A percentile compares a stretch with the other conserved stretches of the same genome.
phyloP scores from a whole-genome alignment of 2,329 filamentous ascomycete genomes.

The Coniochaeta prunicola region DNA sequence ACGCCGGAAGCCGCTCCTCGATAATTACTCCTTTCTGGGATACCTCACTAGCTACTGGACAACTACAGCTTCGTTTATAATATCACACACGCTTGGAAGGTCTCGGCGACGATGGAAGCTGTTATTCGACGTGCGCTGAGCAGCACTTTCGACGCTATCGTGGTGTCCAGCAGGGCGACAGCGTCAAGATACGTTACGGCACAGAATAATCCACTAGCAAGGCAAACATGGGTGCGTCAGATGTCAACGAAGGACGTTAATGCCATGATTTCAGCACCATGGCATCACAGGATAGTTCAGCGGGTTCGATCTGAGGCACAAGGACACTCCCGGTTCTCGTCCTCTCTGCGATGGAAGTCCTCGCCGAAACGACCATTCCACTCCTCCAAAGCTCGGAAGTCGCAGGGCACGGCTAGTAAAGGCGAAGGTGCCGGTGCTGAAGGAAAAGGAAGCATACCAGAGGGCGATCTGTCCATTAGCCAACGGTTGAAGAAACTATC shows the following conservation, averaged over 20 bases:
- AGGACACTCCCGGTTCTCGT: background rate
- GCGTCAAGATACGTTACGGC: background rate
- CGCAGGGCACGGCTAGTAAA: background rate
- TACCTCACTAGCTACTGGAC: background rate
- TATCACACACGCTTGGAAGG: background rate
- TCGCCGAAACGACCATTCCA: slow-evolving; percentile 8
- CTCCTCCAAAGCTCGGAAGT: slow-evolving; percentile 16
- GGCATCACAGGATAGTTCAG: background rate
- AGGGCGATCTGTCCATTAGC: slow-evolving; percentile 38
- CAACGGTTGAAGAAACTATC: slow-evolving; percentile 75
- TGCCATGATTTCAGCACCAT: background rate
- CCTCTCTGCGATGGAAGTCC: background rate
- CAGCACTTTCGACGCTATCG: background rate
- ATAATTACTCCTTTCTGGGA: background rate
- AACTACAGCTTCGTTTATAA: background rate
- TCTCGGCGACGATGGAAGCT: background rate
- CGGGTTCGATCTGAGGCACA: background rate
- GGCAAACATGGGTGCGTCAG: background rate
- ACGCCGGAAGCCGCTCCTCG: background rate
- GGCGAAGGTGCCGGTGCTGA: slow-evolving; percentile 4
- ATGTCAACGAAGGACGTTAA: background rate
- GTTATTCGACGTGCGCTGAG: background rate
- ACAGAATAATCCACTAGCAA: background rate
- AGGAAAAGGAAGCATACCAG: slow-evolving; percentile 3
- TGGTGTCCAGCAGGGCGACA: background rate